Evolutionary conservation across 768 basidiomycete species (phyloP).

Genomic region (Infundibulicybe gibba): DNA sequence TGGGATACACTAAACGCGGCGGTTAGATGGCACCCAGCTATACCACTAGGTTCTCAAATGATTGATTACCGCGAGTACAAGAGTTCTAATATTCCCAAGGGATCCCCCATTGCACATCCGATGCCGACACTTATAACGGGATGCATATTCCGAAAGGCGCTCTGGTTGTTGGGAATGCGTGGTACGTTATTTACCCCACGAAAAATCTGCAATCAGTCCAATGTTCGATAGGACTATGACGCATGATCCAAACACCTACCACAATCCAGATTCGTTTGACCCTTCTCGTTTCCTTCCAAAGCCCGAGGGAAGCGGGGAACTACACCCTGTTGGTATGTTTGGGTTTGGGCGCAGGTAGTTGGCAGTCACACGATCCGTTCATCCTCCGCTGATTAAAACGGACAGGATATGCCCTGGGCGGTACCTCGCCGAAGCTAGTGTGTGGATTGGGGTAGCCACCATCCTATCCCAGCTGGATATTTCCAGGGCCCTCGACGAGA

Average conservation of each 20-base stretch:
- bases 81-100: too few species aligned
- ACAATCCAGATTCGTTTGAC: constrained; percentile 8
- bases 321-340: constrained; percentile 7
- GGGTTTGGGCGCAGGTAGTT: constrained; percentile 12
- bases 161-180: constrained; percentile 11
- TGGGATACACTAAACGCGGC: too few species aligned
- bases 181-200: background rate
- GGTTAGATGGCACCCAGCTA: too few species aligned
- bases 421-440: constrained; percentile 34
- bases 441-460: constrained; percentile 19
- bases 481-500: constrained; percentile 5
- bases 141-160: constrained; percentile 8
- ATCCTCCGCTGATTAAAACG: background rate
- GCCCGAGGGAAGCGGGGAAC: constrained; percentile 9
- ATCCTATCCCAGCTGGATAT: constrained; percentile 9
- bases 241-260: constrained; percentile 8
- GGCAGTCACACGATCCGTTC: background rate
- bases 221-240: constrained; percentile 4
- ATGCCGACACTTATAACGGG: constrained; percentile 10
- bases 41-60: too few species aligned
- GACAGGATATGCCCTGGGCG: constrained; percentile 29
- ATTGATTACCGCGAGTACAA: too few species aligned
- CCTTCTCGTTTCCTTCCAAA: constrained; percentile 10
- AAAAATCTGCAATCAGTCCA: too few species aligned
- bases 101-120: constrained; percentile 4